phyloP scores from a whole-genome alignment of 2,329 filamentous ascomycete species.

The Akanthomyces lecanii region DNA sequence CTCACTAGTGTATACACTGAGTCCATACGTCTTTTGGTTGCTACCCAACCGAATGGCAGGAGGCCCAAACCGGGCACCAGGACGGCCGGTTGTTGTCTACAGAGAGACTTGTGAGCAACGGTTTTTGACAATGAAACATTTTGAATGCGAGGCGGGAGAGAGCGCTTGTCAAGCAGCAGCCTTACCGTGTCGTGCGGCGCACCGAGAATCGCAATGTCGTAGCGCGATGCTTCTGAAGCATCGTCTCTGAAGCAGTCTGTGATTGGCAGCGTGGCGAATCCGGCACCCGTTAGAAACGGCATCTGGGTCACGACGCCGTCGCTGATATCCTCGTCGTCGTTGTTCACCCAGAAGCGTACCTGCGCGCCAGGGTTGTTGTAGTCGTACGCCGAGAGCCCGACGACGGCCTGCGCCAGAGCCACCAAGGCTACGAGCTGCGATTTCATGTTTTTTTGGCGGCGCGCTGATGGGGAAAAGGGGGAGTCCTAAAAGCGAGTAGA shows the following conservation, averaged over 20 bases:
- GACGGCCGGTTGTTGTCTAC: constrained; percentile 23
- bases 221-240: constrained; percentile 16
- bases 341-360: constrained; percentile 20
- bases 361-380: constrained; percentile 17
- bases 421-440: background rate
- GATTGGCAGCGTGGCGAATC: constrained; percentile 25
- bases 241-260: constrained; percentile 25
- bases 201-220: constrained; percentile 29
- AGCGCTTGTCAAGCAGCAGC: background rate
- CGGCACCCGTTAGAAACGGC: constrained; percentile 19
- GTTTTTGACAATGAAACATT: no score
- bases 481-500: no score
- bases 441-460: background rate
- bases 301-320: constrained; percentile 20
- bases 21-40: constrained; percentile 46
- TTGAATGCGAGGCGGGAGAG: no score
- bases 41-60: constrained; percentile 77
- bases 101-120: background rate
- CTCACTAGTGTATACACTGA: constrained; percentile 23
- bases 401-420: background rate
- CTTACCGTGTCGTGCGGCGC: constrained; percentile 29
- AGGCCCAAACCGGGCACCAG: constrained; percentile 66
- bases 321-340: background rate
- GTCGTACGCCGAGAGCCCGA: constrained; percentile 8
- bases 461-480: no score